These are phyloP conservation scores for Auxenochlorella pyrenoidosa DNA, from an alignment of 139 green algal genomes.

Conservation along the genomic window DNA sequence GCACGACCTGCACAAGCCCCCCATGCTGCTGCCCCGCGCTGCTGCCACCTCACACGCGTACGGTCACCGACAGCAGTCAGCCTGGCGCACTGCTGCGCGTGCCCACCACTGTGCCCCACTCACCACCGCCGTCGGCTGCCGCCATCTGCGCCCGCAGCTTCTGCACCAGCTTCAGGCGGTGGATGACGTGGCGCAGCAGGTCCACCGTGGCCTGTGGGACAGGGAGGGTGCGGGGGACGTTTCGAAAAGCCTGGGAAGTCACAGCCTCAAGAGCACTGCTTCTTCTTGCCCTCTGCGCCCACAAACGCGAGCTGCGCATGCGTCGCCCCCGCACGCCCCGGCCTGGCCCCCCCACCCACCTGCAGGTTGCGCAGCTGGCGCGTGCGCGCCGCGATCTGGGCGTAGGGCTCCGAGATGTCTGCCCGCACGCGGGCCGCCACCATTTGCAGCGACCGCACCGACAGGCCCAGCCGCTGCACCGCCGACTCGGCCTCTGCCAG, in stretches of 20 bases:
- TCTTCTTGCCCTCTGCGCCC: too few relatives aligned
- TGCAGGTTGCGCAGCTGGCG: constrained; percentile 59
- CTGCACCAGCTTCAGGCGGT: constrained; percentile 75
- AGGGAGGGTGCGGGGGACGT: too few relatives aligned
- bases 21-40: too few relatives aligned
- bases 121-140: constrained; percentile 2
- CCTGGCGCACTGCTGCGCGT: too few relatives aligned
- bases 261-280: too few relatives aligned
- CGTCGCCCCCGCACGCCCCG: background rate
- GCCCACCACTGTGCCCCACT: background rate
- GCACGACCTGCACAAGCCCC: too few relatives aligned
- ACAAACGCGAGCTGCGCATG: too few relatives aligned
- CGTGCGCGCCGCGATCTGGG: constrained; percentile 46
- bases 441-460: constrained; percentile 70
- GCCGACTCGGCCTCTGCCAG: constrained; percentile 68
- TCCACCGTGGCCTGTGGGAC: constrained; percentile 56
- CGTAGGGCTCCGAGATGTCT: constrained; percentile 74
- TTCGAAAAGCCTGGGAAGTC: too few relatives aligned
- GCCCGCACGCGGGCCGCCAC: constrained; percentile 68
- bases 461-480: constrained; percentile 66
- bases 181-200: constrained; percentile 74
- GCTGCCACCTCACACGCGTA: too few relatives aligned
- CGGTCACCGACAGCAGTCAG: too few relatives aligned
- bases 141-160: constrained; percentile 35
- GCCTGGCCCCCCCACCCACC: background rate